Evolutionary conservation across 2,329 filamentous ascomycete species (phyloP), one percentile per base, ranked within the genome.

Genomic region (Colletotrichum scovillei): DNA sequence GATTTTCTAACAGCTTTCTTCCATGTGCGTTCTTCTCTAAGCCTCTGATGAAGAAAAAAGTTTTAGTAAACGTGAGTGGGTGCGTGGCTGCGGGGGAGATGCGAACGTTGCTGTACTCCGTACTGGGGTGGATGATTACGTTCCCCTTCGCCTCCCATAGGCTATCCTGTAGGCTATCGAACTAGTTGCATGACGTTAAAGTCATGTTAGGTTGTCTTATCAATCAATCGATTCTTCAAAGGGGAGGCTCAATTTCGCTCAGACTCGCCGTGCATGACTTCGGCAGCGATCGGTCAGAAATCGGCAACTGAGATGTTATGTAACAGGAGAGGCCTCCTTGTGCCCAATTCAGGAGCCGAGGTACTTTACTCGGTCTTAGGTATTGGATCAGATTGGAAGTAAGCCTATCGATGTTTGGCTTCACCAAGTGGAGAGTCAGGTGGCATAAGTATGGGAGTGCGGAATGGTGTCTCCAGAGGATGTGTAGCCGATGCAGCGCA

Each of bases 51-150:
- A 49, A 49, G 35, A n/a, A 62, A 42, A 59, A 24, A 16, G 14
- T 16, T 30, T 16, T 19, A 8, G 30, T 12, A 59, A 12, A 42
- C 24, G 24, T 24, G 24, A 24, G 38, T 42, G 38, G 38, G 14
- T 42, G 38, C 26, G 42, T 66, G 11, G 24, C 7, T 66, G 67
- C 62, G 62, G 62, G 67, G 67, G 67, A 59, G 42, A 70, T 70
- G 68, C 62, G 68, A 60, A 66, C 16, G 5, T 14, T 22, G 62
- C 1, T 19, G n/a, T 35, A 30, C 28, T 7, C 6, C 6, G 28
- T 30, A 30, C 30, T 42, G 12, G n/a, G 19, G 42, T 49, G 16
- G 42, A n/a, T 8, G 19, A n/a, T n/a, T 9, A 6, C 24, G 14
- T 30, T 26, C 11, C 4, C 26, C 24, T 28, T 16, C 16, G n/a